A percentile compares a stretch with the other conserved stretches of the same genome.
Evolutionary conservation across 2,329 filamentous ascomycete genomes (phyloP).

Genomic region (Sclerotiophoma versabilis): DNA sequence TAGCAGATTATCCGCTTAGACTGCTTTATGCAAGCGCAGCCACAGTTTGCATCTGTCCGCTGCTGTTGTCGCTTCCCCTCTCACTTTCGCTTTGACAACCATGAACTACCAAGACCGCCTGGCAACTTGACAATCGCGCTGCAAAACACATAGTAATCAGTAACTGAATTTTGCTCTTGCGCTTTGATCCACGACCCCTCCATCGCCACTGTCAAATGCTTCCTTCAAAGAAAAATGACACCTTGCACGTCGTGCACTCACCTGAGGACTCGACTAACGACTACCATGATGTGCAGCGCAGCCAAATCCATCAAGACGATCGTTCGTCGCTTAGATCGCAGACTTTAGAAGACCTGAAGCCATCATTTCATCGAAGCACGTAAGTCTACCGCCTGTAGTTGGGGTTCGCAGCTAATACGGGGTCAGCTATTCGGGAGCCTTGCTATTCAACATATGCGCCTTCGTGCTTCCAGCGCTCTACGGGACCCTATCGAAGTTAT

Average conservation of each 20-base stretch:
- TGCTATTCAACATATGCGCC: slow-evolving; percentile 68
- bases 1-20: not conserved
- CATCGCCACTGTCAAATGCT: slow-evolving; percentile 26
- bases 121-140: not conserved
- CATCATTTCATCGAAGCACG: slow-evolving; percentile 4
- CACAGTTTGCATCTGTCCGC: not conserved
- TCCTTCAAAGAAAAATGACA: slow-evolving; percentile 19
- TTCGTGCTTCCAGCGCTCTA: slow-evolving; percentile 74
- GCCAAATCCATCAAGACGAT: not conserved
- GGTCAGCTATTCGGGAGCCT: slow-evolving; percentile 60
- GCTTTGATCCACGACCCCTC: no score
- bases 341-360: not conserved
- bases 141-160: not conserved
- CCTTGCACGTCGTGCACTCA: slow-evolving; percentile 4
- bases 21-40: not conserved
- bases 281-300: not conserved
- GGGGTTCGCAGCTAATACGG: not conserved
- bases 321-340: not conserved
- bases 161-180: not conserved
- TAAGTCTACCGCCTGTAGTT: not conserved
- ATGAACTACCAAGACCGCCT: not conserved
- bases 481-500: slow-evolving; percentile 71
- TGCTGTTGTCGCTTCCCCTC: not conserved
- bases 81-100: not conserved
- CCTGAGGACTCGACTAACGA: not conserved